A percentile compares a stretch with the other conserved stretches of the same genome.
Conservation (phyloP, 768 basidiomycete species). For the Strobilomyces confusus region DNA sequence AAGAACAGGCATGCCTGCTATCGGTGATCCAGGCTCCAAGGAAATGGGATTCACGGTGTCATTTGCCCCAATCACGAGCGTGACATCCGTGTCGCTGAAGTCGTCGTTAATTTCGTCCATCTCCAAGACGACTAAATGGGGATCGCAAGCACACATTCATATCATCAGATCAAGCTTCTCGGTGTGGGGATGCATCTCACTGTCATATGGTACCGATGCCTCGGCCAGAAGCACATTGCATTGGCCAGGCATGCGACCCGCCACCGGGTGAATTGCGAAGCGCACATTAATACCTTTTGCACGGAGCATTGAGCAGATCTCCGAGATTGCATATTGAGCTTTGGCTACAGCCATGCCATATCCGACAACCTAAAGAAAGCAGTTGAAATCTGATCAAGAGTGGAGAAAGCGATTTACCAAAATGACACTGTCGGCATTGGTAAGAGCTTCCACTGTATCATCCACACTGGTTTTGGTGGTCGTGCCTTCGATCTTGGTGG, state of each 20-base stretch:
- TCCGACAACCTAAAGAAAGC: conserved; percentile 56
- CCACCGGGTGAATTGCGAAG: conserved; percentile 88
- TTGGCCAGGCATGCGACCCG: conserved; percentile 91
- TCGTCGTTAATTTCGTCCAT: conserved; percentile 97
- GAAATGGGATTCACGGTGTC: conserved; percentile 92
- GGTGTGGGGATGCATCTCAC: conserved; percentile 37
- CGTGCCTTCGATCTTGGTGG: conserved; percentile 77
- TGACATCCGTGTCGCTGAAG: conserved; percentile 85
- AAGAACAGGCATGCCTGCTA: conserved; percentile 90
- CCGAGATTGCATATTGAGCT: conserved; percentile 75
- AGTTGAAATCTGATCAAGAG: conserved; percentile 3
- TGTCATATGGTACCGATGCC: conserved; percentile 87
- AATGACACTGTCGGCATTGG: conserved; percentile 81
- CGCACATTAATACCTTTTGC: conserved; percentile 75
- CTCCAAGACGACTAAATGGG: conserved; percentile 68
- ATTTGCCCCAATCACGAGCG: conserved; percentile 87
- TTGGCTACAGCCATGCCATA: conserved; percentile 94
- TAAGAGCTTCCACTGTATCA: conserved; percentile 73
- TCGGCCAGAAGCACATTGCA: conserved; percentile 91
- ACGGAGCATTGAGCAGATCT: conserved; percentile 70
- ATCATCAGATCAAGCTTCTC: not conserved
- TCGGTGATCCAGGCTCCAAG: conserved; percentile 79
- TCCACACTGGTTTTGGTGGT: conserved; percentile 77
- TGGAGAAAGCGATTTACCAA: conserved; percentile 40
- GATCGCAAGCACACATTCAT: not conserved